Percentiles rank a stretch among this genome's conserved stretches.
Evolutionary conservation across 2,329 filamentous ascomycete species (phyloP).

Genomic region (Aspergillus floridensis): DNA sequence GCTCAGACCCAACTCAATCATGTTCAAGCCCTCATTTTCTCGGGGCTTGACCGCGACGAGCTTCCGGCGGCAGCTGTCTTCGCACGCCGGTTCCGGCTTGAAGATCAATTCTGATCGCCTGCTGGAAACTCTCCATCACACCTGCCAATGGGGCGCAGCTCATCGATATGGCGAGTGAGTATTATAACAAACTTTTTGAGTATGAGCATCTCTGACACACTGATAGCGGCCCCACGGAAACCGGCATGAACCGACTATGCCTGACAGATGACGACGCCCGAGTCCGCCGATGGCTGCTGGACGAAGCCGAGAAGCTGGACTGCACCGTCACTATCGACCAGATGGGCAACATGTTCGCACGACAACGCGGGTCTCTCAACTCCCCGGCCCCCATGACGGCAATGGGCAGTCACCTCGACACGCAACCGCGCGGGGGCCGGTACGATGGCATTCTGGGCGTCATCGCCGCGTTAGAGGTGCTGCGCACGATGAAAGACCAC

Average conservation of each 20-base stretch:
- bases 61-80: neutral
- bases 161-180: conserved; percentile 30
- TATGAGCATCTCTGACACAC: too few relatives aligned
- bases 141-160: conserved; percentile 32
- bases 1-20: neutral
- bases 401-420: conserved; percentile 48
- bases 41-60: neutral
- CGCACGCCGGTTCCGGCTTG: conserved; percentile 18
- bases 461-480: conserved; percentile 66
- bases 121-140: conserved; percentile 32
- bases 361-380: conserved; percentile 17
- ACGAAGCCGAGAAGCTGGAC: conserved; percentile 57
- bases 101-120: conserved; percentile 28
- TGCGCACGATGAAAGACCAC: conserved; percentile 64
- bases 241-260: conserved; percentile 68
- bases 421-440: conserved; percentile 39
- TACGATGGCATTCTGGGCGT: conserved; percentile 76
- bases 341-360: conserved; percentile 48
- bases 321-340: conserved; percentile 64
- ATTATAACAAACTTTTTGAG: too few relatives aligned
- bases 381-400: conserved; percentile 30
- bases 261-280: conserved; percentile 66
- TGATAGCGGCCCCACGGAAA: conserved; percentile 21
- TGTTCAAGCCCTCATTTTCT: neutral
- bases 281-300: conserved; percentile 68